A percentile compares a stretch with the other conserved stretches of the same genome.
These are phyloP conservation scores for Achaetomium macrosporum DNA, from an alignment of 2,329 filamentous ascomycete species.

Conservation along the genomic window DNA sequence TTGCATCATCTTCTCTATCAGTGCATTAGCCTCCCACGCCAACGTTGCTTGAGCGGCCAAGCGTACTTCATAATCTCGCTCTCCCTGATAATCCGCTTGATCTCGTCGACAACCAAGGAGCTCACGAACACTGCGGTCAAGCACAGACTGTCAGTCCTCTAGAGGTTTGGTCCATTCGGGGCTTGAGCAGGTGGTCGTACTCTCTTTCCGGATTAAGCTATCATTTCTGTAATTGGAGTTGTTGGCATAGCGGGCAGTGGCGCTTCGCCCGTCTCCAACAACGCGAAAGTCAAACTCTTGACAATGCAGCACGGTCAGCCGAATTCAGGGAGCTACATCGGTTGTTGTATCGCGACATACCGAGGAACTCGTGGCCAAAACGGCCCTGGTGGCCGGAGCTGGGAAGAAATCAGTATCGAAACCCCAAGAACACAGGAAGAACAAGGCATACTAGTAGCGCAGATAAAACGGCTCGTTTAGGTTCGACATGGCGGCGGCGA, in stretches of 20 bases:
- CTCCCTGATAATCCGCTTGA: constrained; percentile 93
- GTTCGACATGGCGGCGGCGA: constrained; percentile 55
- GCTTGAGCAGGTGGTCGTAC: constrained; percentile 48
- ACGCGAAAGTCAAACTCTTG: constrained; percentile 94
- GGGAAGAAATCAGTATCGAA: constrained; percentile 22
- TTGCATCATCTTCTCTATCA: constrained; percentile 86
- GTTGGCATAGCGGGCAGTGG: constrained; percentile 93
- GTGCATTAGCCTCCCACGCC: constrained; percentile 24
- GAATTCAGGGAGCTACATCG: not conserved
- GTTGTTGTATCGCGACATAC: constrained; percentile 42
- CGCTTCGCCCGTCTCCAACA: constrained; percentile 86
- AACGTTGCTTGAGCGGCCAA: not conserved
- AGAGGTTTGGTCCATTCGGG: not conserved
- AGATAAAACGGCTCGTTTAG: constrained; percentile 85
- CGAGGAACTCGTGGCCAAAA: constrained; percentile 96
- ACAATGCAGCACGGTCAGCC: not conserved
- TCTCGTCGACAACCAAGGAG: constrained; percentile 81
- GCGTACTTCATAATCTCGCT: constrained; percentile 94
- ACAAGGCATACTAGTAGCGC: constrained; percentile 79
- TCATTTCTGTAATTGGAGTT: constrained; percentile 99
- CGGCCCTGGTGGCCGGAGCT: constrained; percentile 97
- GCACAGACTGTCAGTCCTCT: not conserved
- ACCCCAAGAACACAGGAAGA: too few relatives aligned
- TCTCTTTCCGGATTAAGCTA: constrained; percentile 98
- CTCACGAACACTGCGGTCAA: constrained; percentile 85